Evolutionary conservation across 805 yeast species (phyloP).

Genomic region (Myxozyma geophila): DNA sequence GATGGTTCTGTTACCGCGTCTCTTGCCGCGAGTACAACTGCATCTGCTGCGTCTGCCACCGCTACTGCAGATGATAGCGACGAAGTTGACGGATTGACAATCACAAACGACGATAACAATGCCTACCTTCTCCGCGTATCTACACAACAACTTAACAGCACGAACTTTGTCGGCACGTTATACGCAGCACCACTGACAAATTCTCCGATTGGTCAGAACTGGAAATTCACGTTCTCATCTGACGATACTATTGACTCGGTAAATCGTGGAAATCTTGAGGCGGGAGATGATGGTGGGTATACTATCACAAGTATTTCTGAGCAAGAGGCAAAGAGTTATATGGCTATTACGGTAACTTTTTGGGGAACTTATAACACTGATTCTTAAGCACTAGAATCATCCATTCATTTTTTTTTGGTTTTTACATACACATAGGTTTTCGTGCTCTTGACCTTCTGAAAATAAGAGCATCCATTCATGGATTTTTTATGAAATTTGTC

Average conservation of each 20-base stretch:
- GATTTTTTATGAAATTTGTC: not conserved
- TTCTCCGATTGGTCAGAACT: slow-evolving; percentile 27
- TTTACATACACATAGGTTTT: slow-evolving; percentile 1
- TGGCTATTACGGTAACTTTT: slow-evolving; percentile 27
- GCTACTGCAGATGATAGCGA: slow-evolving; percentile 6
- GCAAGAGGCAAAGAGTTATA: slow-evolving; percentile 29
- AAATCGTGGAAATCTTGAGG: slow-evolving; percentile 23
- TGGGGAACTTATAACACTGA: slow-evolving; percentile 24
- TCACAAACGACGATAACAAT: not conserved
- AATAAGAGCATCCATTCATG: not conserved
- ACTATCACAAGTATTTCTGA: slow-evolving; percentile 21
- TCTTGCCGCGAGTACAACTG: not conserved
- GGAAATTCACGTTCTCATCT: slow-evolving; percentile 28
- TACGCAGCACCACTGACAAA: slow-evolving; percentile 32
- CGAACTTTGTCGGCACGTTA: slow-evolving; percentile 26
- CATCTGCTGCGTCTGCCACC: not conserved
- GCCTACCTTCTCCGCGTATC: slow-evolving; percentile 14
- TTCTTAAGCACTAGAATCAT: not conserved
- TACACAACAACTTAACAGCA: slow-evolving; percentile 18
- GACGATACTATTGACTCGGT: slow-evolving; percentile 15
- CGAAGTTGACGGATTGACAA: slow-evolving; percentile 1
- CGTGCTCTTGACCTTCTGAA: slow-evolving; percentile 6
- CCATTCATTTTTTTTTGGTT: slow-evolving; percentile 5
- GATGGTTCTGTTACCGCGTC: not conserved
- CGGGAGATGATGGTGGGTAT: slow-evolving; percentile 14